Base-by-base conservation (phyloP, 768 basidiomycete genomes). In the Tricholoma hemisulphureum region DNA sequence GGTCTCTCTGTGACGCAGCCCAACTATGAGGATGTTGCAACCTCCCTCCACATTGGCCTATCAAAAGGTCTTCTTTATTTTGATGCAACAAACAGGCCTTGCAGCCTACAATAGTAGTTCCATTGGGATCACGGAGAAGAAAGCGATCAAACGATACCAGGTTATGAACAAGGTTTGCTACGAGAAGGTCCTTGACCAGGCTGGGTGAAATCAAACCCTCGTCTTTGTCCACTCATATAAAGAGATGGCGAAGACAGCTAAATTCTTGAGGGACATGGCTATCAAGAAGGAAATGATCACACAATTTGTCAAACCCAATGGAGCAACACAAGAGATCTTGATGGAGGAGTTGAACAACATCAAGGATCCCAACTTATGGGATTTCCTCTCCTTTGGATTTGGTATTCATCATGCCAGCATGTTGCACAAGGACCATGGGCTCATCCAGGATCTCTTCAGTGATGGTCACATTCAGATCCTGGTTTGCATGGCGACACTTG, bases 91-190 rank as follows among this genome's bases (percentile, higher is more conserved):
- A 96, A 92, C 68, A 83, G 97, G 39, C 96, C 96, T 18, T 98
- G 97, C 67, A 91, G 88, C 2, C 86, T 99, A 18, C 93, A 95
- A 67, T 95, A 98, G 66, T 93, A 97, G 67, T 98, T 98, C n/a
- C 74, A 86, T 98, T 58, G 97, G 97, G 37, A 86, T 99, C 57
- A 98, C 96, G 1, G 97, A 98, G 79, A 98, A 98, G 82, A 98
- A 97, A 72, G 97, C 97, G 0, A 98, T 98, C 81, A 98, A 96
- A 72, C 87, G 97, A 5, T 94, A 95, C 68, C 96, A 98, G 70
- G 87, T 98, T 60, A 96, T 93, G 83, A 99, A 99, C 73, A 95
- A 98, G 69, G 95, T 98, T 20, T 96, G 95, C 74, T 99, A 99
- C 77, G 96, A 98, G 73, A 99, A 98, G 76, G 90, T 98, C 3